Evolutionary conservation across 345 rosid genomes (phyloP), one percentile per base, ranked within the genome.

Genomic region (Cardiospermum halicacabum): DNA sequence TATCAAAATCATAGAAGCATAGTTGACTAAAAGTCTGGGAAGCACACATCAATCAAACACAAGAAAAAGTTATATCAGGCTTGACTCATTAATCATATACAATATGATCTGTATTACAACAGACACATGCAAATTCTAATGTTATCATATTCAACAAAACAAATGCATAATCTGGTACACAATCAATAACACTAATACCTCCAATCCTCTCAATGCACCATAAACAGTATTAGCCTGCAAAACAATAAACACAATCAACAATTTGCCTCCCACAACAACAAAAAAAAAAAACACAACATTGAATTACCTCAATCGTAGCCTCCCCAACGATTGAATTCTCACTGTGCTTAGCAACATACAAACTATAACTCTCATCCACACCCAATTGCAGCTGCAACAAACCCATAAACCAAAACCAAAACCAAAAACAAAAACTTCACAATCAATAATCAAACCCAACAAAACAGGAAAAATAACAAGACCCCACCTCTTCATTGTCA

Each of bases 21-120:
- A 94, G 64, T 66, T 93, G 99, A 77, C 99, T 91, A 81, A 89
- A 94, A 47, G 97, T 94, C 99, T 94, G 89, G 56, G 82, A 74
- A 26, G 51, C n/a, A 47, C 24, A 7, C 51, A n/a, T n/a, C n/a
- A n/a, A n/a, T n/a, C 51, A 47, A 47, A 24, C 51, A 47, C 1
- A 11, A 13, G 0, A 47, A 47, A 47, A n/a, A n/a, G n/a, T n/a
- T 47, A 5, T 47, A 47, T 47, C 51, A 47, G 51, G 19, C 8
- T 47, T 18, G 3, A 13, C 19, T 47, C n/a, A 5, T 47, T n/a
- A 0, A 1, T 47, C n/a, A 24, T 47, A 16, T 2, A 18, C 11
- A 47, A 47, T 47, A 1, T 0, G 24, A 47, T 47, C 10, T 47
- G 51, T 47, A n/a, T n/a, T 7, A 18, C n/a, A n/a, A n/a, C n/a